Base-by-base conservation (phyloP, 2,329 filamentous ascomycete genomes). In the Gnomoniopsis smithogilvyi region DNA sequence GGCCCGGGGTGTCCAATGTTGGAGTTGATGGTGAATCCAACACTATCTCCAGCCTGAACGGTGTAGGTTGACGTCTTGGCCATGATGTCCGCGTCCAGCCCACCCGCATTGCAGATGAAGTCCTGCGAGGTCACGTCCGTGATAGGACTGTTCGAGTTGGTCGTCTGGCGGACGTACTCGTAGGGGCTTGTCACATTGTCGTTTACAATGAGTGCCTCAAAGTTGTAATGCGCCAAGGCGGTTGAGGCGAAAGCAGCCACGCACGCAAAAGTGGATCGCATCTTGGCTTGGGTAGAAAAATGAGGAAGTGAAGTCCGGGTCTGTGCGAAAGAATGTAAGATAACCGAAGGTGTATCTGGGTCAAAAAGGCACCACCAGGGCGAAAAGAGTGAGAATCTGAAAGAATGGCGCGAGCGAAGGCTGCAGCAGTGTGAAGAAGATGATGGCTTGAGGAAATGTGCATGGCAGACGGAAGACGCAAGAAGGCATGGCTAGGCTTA, bases 51-150 rank as follows among this genome's bases (percentile, higher is more conserved):
- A n/a, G 74, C 67, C 6, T 68, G 65, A 46, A 77, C 72, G 36
- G 67, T 64, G 63, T 71, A 65, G 12, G 73, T 76, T 55, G 67
- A 64, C 41, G 73, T 76, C 60, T 69, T 70, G 52, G 72, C 67
- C 34, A 70, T 68, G 63, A 73, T 73, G 58, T 68, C 69, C 54
- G 69, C 67, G 34, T 73, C 73, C 46, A 71, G 65, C 30, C 72
- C 73, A 19, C 73, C 74, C 11, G 68, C 65, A 64, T 77, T 76
- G 67, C 74, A 78, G 57, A 74, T 58, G 57, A 78, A 71, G 64
- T 73, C 66, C 26, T 66, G 63, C 30, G 72, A 73, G 53, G 67
- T 72, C 43, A 76, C 67, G 56, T 77, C 73, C 47, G 67, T 68
- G 62, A 78, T 65, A 53, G 74, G 75, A 11, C 71, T 74, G 70